Conservation (phyloP, 1,139 yeast species). For the Yamadazyma spencermartinsiae region DNA sequence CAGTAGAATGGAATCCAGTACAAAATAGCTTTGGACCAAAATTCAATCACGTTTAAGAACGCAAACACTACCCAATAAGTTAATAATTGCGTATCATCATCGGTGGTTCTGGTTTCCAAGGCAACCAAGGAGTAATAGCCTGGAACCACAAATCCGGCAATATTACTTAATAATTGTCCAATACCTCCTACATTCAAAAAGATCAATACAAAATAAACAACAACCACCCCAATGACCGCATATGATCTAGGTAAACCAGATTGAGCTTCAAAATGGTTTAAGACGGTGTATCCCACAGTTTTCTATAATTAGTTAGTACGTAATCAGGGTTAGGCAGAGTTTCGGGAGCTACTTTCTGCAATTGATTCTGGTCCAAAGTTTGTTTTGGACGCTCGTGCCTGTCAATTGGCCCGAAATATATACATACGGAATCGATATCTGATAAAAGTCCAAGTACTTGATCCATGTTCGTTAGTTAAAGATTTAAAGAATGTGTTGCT, state of each 20-base stretch:
- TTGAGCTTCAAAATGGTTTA: slow-evolving; percentile 53
- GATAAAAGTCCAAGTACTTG: slow-evolving; percentile 18
- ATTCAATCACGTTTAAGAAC: slow-evolving; percentile 83
- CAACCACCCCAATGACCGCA: slow-evolving; percentile 66
- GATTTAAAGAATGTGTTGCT: too few species aligned
- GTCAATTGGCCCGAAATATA: not conserved
- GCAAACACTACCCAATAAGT: slow-evolving; percentile 98
- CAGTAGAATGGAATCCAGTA: slow-evolving; percentile 97
- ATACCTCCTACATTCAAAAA: slow-evolving; percentile 90
- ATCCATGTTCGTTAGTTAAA: slow-evolving; percentile 11
- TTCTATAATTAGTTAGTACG: slow-evolving; percentile 12
- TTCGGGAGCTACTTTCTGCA: too few species aligned
- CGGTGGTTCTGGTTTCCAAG: slow-evolving; percentile 63
- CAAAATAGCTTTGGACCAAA: slow-evolving; percentile 90
- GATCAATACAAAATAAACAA: slow-evolving; percentile 68
- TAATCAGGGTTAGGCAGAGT: too few species aligned
- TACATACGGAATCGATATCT: slow-evolving; percentile 17
- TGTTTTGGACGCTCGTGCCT: too few species aligned
- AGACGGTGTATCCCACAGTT: slow-evolving; percentile 12
- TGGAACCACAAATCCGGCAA: slow-evolving; percentile 89
- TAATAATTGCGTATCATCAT: slow-evolving; percentile 83
- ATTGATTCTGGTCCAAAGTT: too few species aligned
- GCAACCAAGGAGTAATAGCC: slow-evolving; percentile 88
- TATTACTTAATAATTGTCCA: slow-evolving; percentile 89
- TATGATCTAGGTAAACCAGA: slow-evolving; percentile 89